phyloP scores from a whole-genome alignment of 495 filamentous ascomycete species.

The Penicillium lividum region DNA sequence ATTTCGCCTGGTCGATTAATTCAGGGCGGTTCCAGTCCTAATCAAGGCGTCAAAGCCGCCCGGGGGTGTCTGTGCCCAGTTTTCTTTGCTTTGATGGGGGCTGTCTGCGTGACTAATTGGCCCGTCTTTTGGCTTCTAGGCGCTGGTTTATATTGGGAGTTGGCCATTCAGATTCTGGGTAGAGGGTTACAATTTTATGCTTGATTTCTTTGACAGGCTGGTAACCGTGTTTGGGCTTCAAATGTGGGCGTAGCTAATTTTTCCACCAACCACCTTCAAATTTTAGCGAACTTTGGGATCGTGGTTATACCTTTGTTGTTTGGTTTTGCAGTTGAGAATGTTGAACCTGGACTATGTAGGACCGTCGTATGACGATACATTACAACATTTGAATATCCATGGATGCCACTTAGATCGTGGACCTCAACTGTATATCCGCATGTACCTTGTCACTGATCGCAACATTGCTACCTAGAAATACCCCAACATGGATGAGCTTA shows the following conservation, averaged over 20 bases:
- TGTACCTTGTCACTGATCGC: too few species aligned
- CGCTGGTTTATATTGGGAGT: not conserved
- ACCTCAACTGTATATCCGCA: too few species aligned
- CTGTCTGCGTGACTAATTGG: slow-evolving; percentile 2
- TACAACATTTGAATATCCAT: too few species aligned
- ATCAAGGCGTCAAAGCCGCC: not conserved
- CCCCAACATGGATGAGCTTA: too few species aligned
- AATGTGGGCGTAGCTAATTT: not conserved
- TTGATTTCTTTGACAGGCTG: slow-evolving; percentile 8
- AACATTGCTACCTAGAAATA: too few species aligned
- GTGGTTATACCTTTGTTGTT: not conserved
- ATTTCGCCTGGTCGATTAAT: slow-evolving; percentile 6
- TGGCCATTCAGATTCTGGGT: not conserved
- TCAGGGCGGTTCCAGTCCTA: not conserved
- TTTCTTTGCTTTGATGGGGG: not conserved
- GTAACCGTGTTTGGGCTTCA: not conserved
- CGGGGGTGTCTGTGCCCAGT: not conserved
- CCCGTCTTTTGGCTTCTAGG: not conserved
- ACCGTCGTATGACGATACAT: not conserved
- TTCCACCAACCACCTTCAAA: slow-evolving; percentile 8
- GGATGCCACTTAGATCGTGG: too few species aligned
- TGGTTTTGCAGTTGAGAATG: not conserved
- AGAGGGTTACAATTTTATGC: slow-evolving; percentile 1
- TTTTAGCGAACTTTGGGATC: not conserved
- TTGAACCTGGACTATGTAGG: not conserved